Base-by-base conservation (phyloP, 2,329 filamentous ascomycete genomes). In the Aspergillus ustus region DNA sequence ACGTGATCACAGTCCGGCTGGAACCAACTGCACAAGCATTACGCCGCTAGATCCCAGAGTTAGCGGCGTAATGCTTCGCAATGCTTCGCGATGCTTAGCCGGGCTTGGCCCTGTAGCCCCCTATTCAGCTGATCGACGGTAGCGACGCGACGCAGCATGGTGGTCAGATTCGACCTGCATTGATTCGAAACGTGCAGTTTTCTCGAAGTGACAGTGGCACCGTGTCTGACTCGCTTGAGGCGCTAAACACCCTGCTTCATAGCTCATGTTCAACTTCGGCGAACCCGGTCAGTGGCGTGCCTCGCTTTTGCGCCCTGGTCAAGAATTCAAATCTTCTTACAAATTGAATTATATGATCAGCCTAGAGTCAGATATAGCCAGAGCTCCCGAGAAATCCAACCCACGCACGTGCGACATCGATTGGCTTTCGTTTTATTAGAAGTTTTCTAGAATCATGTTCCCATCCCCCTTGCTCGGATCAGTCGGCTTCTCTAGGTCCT, bases 51-150 rank as follows among this genome's bases (percentile, higher is more conserved):
- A n/a, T 28, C 53, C 22, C 17, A 25, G 28, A 28, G 13, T 5
- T 8, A 5, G 51, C 43, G 40, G 31, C 50, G 37, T 11, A 57
- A 56, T 43, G 48, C 49, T 61, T 48, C 40, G 31, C 28, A 55
- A 52, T 55, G 60, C 60, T 62, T 62, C 29, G 54, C 45, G 9
- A 22, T 46, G 50, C 60, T 62, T 62, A 59, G 51, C 50, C n/a
- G 15, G 51, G 7, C 51, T 58, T 59, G 44, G 51, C 51, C n/a
- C 20, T 17, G 31, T 43, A 37, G 20, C 34, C 50, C 50, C 50
- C 31, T 49, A 7, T 52, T 19, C 40, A 52, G n/a, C 22, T 40
- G 44, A 20, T 25, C 17, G 34, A 22, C 11, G 13, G 43, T 48
- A 43, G 44, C 29, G 52, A 31, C 52, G 31, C 37, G 13, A 22